These are phyloP conservation scores for Gossypium aridum DNA, from an alignment of 441 rosid genomes.

Conservation along the genomic window DNA sequence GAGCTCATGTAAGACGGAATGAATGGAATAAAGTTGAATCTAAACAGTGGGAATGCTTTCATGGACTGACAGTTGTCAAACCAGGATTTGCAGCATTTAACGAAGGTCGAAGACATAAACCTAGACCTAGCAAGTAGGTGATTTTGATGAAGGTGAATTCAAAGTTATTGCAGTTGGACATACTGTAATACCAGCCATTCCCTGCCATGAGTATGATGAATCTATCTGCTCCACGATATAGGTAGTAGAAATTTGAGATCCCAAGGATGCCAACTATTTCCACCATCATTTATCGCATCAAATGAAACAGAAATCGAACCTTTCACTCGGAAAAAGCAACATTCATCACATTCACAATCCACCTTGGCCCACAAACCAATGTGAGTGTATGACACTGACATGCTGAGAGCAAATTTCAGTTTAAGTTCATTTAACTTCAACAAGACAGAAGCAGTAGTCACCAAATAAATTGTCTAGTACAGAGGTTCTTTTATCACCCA, in stretches of 20 bases:
- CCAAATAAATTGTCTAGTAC: not conserved
- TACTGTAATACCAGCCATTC: not conserved
- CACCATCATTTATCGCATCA: not conserved
- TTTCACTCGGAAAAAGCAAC: not conserved
- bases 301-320: not conserved
- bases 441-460: not conserved
- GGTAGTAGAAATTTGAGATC: not conserved
- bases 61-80: not conserved
- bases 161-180: not conserved
- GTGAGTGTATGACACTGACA: not conserved
- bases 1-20: too few species aligned
- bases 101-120: not conserved
- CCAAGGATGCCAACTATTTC: not conserved
- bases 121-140: too few species aligned
- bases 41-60: not conserved
- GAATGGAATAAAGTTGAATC: too few species aligned
- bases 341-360: not conserved
- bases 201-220: not conserved
- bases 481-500: not conserved
- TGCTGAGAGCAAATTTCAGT: not conserved
- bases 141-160: not conserved
- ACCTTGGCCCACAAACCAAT: not conserved
- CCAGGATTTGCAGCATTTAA: not conserved
- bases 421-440: not conserved
- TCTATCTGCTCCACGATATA: too few species aligned